Conservation (phyloP, 352 stramenopile species). For the Globisporangium yorkense region DNA sequence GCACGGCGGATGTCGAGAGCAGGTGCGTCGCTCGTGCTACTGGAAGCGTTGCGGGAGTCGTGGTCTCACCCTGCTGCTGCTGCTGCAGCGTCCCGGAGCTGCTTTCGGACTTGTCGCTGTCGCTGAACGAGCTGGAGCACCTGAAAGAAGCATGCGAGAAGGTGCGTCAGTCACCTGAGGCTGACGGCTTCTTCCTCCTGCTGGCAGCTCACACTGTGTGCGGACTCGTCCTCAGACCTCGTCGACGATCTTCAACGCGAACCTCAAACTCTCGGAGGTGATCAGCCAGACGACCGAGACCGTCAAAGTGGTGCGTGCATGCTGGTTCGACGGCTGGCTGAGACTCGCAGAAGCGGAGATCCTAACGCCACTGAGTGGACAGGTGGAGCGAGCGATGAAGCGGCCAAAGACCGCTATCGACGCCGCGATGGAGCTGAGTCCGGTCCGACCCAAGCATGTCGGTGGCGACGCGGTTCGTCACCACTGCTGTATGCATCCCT, state of each 20-base stretch:
- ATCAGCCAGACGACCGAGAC: slow-evolving; percentile 60
- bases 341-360: not conserved
- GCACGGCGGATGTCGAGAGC: slow-evolving; percentile 41
- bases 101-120: slow-evolving; percentile 25
- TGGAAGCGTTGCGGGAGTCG: no score
- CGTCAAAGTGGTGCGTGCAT: slow-evolving; percentile 50
- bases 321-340: not conserved
- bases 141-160: slow-evolving; percentile 52
- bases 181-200: no score
- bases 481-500: not conserved
- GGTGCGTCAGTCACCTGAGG: slow-evolving; percentile 15
- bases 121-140: slow-evolving; percentile 31
- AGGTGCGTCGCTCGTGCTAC: slow-evolving; percentile 19
- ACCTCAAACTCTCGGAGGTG: slow-evolving; percentile 44
- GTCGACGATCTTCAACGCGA: slow-evolving; percentile 46
- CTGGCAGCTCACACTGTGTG: no score
- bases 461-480: slow-evolving; percentile 33
- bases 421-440: slow-evolving; percentile 68
- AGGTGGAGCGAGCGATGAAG: slow-evolving; percentile 75
- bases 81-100: slow-evolving; percentile 20
- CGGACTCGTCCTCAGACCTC: no score
- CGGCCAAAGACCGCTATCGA: slow-evolving; percentile 67
- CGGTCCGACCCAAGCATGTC: slow-evolving; percentile 4
- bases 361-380: not conserved
- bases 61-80: no score